Evolutionary conservation across 176 grass and related monocot species (phyloP).

Genomic region (Juncus inflexus): DNA sequence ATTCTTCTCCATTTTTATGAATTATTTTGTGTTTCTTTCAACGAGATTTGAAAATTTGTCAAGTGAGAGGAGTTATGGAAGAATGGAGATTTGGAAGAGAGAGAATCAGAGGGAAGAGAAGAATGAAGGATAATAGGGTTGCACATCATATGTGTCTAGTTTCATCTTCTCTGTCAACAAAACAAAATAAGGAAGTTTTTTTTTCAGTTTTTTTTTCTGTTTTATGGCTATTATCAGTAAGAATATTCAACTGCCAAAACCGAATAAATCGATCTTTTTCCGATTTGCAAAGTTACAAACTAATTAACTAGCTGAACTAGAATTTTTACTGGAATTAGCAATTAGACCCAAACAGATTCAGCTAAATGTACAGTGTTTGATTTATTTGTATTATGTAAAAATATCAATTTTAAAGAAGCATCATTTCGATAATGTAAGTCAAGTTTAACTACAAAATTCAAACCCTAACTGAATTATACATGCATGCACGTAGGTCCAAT

Average conservation of each 20-base stretch:
- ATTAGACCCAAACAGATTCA: too few species aligned
- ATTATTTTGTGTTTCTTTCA: slow-evolving; percentile 2
- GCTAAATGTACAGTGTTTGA: too few species aligned
- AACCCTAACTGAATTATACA: background rate
- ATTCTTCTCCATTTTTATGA: slow-evolving; percentile 51
- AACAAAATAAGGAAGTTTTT: slow-evolving; percentile 20
- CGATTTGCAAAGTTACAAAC: too few species aligned
- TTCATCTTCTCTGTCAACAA: slow-evolving; percentile 16
- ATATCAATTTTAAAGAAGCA: background rate
- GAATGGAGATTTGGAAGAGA: slow-evolving; percentile 26
- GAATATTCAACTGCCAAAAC: too few species aligned
- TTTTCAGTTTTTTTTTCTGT: slow-evolving; percentile 9
- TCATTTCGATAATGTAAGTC: background rate
- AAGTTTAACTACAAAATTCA: background rate
- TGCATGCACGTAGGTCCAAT: slow-evolving; percentile 21
- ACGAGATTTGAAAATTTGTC: background rate
- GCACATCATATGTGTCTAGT: slow-evolving; percentile 27
- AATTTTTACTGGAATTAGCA: too few species aligned
- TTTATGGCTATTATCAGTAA: slow-evolving; percentile 6
- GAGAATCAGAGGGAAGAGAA: slow-evolving; percentile 21
- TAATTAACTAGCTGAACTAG: too few species aligned
- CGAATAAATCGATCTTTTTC: too few species aligned
- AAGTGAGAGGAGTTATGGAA: slow-evolving; percentile 23
- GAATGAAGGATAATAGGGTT: slow-evolving; percentile 10
- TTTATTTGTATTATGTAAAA: slow-evolving; percentile 3